Evolutionary conservation across 176 grass and related monocot genomes (phyloP).

Genomic region (Aegilops sharonensis): DNA sequence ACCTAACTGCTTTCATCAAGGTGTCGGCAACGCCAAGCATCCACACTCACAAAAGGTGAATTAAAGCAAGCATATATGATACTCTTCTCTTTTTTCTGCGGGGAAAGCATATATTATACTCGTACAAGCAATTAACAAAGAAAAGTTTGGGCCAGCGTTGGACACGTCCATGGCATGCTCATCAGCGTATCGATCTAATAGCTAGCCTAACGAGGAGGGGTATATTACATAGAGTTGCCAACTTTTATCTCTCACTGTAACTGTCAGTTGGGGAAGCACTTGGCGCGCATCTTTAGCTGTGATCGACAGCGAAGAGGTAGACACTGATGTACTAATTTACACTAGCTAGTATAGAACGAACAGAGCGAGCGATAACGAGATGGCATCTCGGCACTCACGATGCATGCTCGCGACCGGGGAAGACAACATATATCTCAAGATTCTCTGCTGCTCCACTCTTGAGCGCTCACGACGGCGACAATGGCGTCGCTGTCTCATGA

Average conservation of each 20-base stretch:
- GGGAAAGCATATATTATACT: background rate
- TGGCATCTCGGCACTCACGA: conserved; percentile 42
- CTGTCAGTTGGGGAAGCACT: conserved; percentile 14
- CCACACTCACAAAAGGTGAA: background rate
- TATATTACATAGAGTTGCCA: background rate
- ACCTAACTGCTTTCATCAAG: conserved; percentile 14
- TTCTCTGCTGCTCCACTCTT: conserved; percentile 19
- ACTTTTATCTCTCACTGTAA: background rate
- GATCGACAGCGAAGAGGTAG: conserved; percentile 20
- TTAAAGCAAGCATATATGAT: background rate
- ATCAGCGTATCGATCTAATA: background rate
- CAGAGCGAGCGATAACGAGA: conserved; percentile 14
- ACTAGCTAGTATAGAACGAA: conserved; percentile 9
- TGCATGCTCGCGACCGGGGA: conserved; percentile 45
- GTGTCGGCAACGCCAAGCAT: conserved; percentile 11
- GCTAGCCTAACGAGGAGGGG: background rate
- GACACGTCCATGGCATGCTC: background rate
- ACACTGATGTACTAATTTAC: conserved; percentile 19
- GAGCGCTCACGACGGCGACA: conserved; percentile 11
- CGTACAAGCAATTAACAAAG: background rate
- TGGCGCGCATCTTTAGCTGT: background rate
- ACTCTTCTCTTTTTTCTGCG: too few relatives aligned
- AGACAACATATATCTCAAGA: conserved; percentile 40
- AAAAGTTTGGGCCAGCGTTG: background rate
- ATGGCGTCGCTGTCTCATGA: conserved; percentile 31